Base-by-base conservation (phyloP, 1,284 basidiomycete species). In the Pterula multifida region DNA sequence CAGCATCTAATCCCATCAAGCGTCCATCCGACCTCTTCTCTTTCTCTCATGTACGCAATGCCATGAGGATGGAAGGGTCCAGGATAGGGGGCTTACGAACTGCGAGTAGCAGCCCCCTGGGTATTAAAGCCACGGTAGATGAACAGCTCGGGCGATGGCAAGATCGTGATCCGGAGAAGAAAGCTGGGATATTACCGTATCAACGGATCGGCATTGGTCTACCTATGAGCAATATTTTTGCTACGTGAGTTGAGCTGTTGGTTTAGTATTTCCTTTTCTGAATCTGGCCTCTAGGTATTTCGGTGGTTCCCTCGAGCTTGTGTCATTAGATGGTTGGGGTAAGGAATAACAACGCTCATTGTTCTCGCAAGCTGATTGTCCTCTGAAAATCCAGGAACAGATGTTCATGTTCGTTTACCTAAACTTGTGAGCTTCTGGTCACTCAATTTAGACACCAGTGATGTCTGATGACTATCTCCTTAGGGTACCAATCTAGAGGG, bases 241-340 rank as follows among this genome's bases (percentile, higher is more conserved):
- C 88, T 53, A 87, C 79, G 78, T 89, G 55, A 53, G 77, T 65
- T 50, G n/a, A 12, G n/a, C 21, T 46, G 23, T 32, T 21, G 28
- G 26, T 35, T 42, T 36, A 17, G 35, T 47, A 13, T 45, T 50
- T 11, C 23, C 26, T 9, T 19, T 45, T 48, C 39, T 24, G 35
- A 35, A 26, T n/a, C 47, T 26, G 35, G 13, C 36, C 28, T 49
- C 13, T 56, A 85, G 81, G 45, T 87, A 88, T 63, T 87, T 87
- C 56, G 90, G 90, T 24, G 89, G 89, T 1, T 85, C 82, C 2
- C 61, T 92, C 45, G 82, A 88, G 54, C 66, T 92, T n/a, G 76
- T 90, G 13, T 85, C 86, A 21, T 59, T 91, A 58, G 85, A 92
- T 60, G 87, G 88, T 50, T 90, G 84, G 76, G 86, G 86, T 85